These are phyloP conservation scores for Boletus tomentosulus DNA, from an alignment of 768 basidiomycete species.

Conservation along the genomic window DNA sequence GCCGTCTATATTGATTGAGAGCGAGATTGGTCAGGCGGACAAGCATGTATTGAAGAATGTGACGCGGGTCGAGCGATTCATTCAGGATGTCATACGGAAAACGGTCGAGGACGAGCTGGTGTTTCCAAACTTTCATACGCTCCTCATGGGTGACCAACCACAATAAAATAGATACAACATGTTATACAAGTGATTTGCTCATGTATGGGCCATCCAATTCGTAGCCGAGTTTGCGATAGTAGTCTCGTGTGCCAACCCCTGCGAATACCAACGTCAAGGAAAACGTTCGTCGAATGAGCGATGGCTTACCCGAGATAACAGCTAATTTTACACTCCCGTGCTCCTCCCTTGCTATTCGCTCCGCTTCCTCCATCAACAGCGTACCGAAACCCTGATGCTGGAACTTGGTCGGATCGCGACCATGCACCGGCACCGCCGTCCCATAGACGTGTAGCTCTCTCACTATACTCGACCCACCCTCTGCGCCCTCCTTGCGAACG, in stretches of 20 bases:
- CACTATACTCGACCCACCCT: constrained; percentile 87
- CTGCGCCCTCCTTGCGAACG: constrained; percentile 58
- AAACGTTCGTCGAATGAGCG: neutral
- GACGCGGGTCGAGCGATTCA: constrained; percentile 90
- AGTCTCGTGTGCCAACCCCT: constrained; percentile 96
- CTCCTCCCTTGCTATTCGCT: constrained; percentile 94
- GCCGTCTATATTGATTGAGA: constrained; percentile 87
- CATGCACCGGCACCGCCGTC: constrained; percentile 95
- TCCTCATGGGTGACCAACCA: constrained; percentile 46
- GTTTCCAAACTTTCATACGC: constrained; percentile 92
- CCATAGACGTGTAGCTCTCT: constrained; percentile 97
- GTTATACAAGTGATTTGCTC: constrained; percentile 71
- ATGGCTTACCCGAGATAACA: constrained; percentile 86
- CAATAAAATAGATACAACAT: constrained; percentile 8
- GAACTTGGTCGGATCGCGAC: constrained; percentile 96
- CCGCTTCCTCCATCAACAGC: constrained; percentile 97
- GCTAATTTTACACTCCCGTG: constrained; percentile 94
- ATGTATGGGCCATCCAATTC: constrained; percentile 96
- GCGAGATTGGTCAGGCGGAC: constrained; percentile 93
- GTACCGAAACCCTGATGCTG: constrained; percentile 98
- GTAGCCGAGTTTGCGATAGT: constrained; percentile 93
- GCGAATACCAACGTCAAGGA: constrained; percentile 5
- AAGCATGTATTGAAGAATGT: constrained; percentile 96
- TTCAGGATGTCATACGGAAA: constrained; percentile 92
- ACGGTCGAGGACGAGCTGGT: constrained; percentile 95